Evolutionary conservation across 2,329 filamentous ascomycete genomes (phyloP).

Genomic region (Tolypocladium album): DNA sequence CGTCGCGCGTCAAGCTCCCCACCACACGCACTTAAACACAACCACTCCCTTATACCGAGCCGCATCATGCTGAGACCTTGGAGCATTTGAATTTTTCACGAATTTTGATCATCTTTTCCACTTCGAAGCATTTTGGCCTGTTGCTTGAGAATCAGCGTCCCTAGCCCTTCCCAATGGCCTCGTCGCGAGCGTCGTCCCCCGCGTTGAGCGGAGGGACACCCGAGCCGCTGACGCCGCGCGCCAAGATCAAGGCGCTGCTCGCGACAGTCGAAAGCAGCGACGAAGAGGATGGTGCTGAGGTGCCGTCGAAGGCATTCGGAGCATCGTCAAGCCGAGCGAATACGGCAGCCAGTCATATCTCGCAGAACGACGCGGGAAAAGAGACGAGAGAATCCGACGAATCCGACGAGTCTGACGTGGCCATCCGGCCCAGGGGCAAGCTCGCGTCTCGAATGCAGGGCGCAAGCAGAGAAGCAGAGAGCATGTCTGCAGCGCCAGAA

Average conservation of each 20-base stretch:
- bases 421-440: conserved; percentile 45
- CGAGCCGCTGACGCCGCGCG: conserved; percentile 36
- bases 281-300: conserved; percentile 25
- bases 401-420: conserved; percentile 29
- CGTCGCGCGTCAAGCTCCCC: conserved; percentile 21
- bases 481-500: conserved; percentile 11
- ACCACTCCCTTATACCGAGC: neutral
- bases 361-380: neutral
- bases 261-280: conserved; percentile 39
- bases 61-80: neutral
- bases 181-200: conserved; percentile 34
- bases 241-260: conserved; percentile 44
- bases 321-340: neutral
- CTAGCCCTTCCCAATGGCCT: conserved; percentile 30
- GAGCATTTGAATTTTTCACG: neutral
- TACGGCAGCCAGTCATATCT: neutral
- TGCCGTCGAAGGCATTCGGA: conserved; percentile 4
- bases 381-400: conserved; percentile 24
- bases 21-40: conserved; percentile 10
- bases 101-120: neutral
- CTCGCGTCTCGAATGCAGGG: conserved; percentile 54
- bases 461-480: conserved; percentile 4
- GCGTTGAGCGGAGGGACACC: conserved; percentile 28
- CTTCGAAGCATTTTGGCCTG: neutral
- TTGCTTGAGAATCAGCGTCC: neutral